These are phyloP conservation scores for Coemansia sp. DNA, from an alignment of 192 early-diverging fungal genomes.

Conservation along the genomic window DNA sequence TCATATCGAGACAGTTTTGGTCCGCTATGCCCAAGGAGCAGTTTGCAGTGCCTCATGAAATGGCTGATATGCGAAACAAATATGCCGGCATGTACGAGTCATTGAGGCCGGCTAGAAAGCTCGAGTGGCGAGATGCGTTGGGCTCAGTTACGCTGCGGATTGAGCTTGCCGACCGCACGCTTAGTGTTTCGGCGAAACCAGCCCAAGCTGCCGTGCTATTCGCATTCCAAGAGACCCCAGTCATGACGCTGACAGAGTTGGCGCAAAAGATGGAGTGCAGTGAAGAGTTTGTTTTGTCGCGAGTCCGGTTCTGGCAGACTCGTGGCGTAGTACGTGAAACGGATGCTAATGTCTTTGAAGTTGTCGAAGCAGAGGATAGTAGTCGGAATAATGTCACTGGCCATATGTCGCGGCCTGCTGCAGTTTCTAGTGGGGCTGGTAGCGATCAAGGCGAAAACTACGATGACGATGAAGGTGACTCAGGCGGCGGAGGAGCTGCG, in stretches of 20 bases:
- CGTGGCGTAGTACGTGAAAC: constrained; percentile 49
- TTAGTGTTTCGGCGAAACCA: constrained; percentile 59
- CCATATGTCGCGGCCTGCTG: background rate
- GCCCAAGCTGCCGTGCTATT: constrained; percentile 62
- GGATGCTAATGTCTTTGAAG: constrained; percentile 15
- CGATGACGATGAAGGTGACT: background rate
- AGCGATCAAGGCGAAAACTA: constrained; percentile 7
- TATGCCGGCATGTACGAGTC: constrained; percentile 57
- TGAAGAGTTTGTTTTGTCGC: constrained; percentile 23
- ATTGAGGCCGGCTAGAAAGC: constrained; percentile 63
- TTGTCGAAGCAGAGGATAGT: constrained; percentile 16
- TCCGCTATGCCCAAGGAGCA: constrained; percentile 34
- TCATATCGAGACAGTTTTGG: constrained; percentile 76
- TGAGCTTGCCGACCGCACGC: constrained; percentile 58
- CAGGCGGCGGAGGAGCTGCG: background rate
- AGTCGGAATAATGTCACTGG: background rate
- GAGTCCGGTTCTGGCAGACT: constrained; percentile 45
- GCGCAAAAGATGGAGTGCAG: constrained; percentile 26
- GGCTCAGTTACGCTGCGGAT: constrained; percentile 63
- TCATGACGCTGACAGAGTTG: constrained; percentile 14
- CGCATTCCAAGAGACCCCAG: constrained; percentile 23
- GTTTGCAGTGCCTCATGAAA: constrained; percentile 48
- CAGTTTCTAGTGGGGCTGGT: background rate
- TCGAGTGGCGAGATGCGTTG: constrained; percentile 60
- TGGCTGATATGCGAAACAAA: constrained; percentile 46